A percentile compares a stretch with the other conserved stretches of the same genome.
Evolutionary conservation across 768 basidiomycete genomes (phyloP).

Genomic region (Kwoniella bestiolae): DNA sequence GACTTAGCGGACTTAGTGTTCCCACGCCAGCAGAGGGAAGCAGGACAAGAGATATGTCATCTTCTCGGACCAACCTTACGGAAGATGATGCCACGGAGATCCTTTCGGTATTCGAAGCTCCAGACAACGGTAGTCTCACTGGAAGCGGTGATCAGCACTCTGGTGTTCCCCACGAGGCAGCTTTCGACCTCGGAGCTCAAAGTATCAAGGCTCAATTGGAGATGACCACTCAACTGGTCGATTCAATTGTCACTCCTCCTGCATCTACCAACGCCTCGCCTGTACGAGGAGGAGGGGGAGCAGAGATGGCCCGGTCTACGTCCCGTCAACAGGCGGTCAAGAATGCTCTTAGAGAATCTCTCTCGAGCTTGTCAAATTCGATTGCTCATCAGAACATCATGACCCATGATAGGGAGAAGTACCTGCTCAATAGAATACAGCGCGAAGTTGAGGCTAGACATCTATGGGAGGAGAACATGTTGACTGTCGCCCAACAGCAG

Average conservation of each 20-base stretch:
- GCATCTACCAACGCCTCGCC: slow-evolving; percentile 7
- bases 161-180: slow-evolving; percentile 44
- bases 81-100: slow-evolving; percentile 34
- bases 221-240: slow-evolving; percentile 69
- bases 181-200: slow-evolving; percentile 53
- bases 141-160: slow-evolving; percentile 21
- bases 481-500: slow-evolving; percentile 81
- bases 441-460: slow-evolving; percentile 69
- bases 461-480: slow-evolving; percentile 89
- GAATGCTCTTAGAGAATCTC: slow-evolving; percentile 61
- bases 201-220: slow-evolving; percentile 71
- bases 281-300: not conserved
- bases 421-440: slow-evolving; percentile 63
- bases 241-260: slow-evolving; percentile 57
- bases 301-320: slow-evolving; percentile 30
- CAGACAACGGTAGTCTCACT: slow-evolving; percentile 38
- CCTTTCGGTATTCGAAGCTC: slow-evolving; percentile 39
- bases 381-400: slow-evolving; percentile 72
- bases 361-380: slow-evolving; percentile 65
- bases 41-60: slow-evolving; percentile 19
- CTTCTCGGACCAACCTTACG: slow-evolving; percentile 17
- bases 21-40: slow-evolving; percentile 2
- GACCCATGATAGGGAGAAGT: slow-evolving; percentile 77
- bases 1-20: slow-evolving; percentile 35
- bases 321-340: slow-evolving; percentile 64